Conservation (phyloP, 176 grass and related monocot genomes). For the Bonia amplexicaulis region DNA sequence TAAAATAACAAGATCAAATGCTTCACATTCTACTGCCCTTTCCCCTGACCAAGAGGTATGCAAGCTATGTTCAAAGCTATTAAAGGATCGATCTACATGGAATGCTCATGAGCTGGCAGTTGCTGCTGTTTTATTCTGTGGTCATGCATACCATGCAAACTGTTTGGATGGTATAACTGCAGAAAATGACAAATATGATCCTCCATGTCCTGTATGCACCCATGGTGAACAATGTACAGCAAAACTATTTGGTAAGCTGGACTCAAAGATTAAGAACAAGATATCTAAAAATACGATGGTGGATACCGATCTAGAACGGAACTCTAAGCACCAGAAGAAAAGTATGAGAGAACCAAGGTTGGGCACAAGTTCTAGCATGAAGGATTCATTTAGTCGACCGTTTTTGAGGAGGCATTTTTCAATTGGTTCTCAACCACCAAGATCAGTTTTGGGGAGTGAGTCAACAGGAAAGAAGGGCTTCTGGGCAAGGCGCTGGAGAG, state of each 20-base stretch:
- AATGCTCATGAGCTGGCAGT: constrained; percentile 45
- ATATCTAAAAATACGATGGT: constrained; percentile 31
- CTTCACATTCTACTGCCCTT: constrained; percentile 19
- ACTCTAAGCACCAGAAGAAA: constrained; percentile 23
- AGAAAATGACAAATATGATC: constrained; percentile 68
- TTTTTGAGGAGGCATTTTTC: constrained; percentile 64
- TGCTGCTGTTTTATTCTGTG: constrained; percentile 60
- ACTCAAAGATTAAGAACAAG: constrained; percentile 22
- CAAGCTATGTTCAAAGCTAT: constrained; percentile 49
- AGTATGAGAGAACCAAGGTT: constrained; percentile 28
- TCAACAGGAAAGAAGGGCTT: constrained; percentile 63
- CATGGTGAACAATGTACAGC: constrained; percentile 50
- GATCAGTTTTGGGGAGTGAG: constrained; percentile 22
- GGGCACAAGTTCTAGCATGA: constrained; percentile 53
- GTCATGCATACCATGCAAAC: constrained; percentile 64
- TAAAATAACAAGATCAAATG: constrained; percentile 30
- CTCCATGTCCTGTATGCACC: constrained; percentile 61
- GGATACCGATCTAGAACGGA: constrained; percentile 19
- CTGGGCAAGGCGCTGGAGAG: constrained; percentile 52
- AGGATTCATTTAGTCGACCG: constrained; percentile 38
- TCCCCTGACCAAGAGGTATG: constrained; percentile 40
- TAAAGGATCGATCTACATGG: constrained; percentile 59
- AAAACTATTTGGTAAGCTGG: constrained; percentile 50
- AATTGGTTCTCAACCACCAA: constrained; percentile 41
- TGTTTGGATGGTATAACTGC: constrained; percentile 68